Evolutionary conservation across 2,329 filamentous ascomycete genomes (phyloP).

Genomic region (Trichoderma lentiforme): DNA sequence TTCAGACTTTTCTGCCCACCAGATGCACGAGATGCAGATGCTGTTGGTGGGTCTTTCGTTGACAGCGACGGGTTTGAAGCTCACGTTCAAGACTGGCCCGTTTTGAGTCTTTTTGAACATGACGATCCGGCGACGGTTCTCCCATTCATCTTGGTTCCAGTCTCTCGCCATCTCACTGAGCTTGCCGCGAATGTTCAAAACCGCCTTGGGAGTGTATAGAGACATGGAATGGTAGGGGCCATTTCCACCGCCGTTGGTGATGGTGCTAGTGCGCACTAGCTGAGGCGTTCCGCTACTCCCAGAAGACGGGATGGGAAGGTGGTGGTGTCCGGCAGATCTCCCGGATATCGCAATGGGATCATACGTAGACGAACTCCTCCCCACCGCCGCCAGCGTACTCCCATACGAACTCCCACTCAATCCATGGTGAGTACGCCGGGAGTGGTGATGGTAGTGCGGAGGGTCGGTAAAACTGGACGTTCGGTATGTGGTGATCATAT

Average conservation of each 20-base stretch:
- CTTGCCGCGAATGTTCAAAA: constrained; percentile 81
- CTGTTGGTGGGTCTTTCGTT: constrained; percentile 79
- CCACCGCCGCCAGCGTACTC: constrained; percentile 38
- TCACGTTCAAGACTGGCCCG: constrained; percentile 76
- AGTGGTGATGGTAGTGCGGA: constrained; percentile 42
- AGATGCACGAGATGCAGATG: constrained; percentile 96
- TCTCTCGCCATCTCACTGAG: constrained; percentile 77
- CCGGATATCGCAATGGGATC: constrained; percentile 41
- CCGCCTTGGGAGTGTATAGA: constrained; percentile 79
- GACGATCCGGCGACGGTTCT: constrained; percentile 77
- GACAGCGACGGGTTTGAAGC: constrained; percentile 73
- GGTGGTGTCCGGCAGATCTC: constrained; percentile 45
- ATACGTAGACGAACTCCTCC: constrained; percentile 39
- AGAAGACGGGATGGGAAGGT: constrained; percentile 47
- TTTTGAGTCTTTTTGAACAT: constrained; percentile 80
- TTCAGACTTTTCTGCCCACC: constrained; percentile 87
- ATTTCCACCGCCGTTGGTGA: constrained; percentile 37
- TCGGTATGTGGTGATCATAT: constrained; percentile 56
- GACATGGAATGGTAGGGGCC: constrained; percentile 72
- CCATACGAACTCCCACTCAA: constrained; percentile 47
- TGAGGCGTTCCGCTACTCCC: constrained; percentile 40
- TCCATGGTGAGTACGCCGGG: constrained; percentile 32
- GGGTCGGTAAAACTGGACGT: constrained; percentile 50
- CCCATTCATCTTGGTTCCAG: constrained; percentile 81
- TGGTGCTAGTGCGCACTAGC: constrained; percentile 56